A percentile compares a stretch with the other conserved stretches of the same genome.
phyloP scores from a whole-genome alignment of 2,329 filamentous ascomycete genomes.

The Escovopsis sp. region DNA sequence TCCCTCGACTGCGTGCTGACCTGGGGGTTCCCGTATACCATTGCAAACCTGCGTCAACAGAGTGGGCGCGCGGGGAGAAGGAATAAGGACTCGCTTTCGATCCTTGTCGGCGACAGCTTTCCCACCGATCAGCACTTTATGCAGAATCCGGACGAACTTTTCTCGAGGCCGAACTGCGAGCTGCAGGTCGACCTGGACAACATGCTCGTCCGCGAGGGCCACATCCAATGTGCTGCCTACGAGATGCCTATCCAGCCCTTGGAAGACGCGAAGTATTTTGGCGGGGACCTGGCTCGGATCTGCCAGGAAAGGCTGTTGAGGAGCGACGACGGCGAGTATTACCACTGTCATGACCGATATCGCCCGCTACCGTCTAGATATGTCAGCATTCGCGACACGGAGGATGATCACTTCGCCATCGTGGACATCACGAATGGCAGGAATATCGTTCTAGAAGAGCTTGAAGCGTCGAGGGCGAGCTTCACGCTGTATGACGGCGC shows the following conservation, averaged over 20 bases:
- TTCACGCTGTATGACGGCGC: conserved; percentile 95
- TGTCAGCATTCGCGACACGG: conserved; percentile 77
- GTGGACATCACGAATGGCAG: conserved; percentile 71
- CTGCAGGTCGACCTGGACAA: conserved; percentile 87
- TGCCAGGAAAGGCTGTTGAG: conserved; percentile 57
- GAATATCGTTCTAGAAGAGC: conserved; percentile 80
- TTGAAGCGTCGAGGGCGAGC: conserved; percentile 89
- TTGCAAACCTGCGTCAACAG: conserved; percentile 87
- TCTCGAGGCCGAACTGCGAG: conserved; percentile 78
- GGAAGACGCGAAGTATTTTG: conserved; percentile 67
- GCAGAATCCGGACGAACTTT: conserved; percentile 87
- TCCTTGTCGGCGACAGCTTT: conserved; percentile 79
- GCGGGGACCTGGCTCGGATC: conserved; percentile 52
- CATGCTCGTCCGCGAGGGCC: conserved; percentile 79
- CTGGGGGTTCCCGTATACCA: conserved; percentile 88
- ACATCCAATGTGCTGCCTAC: conserved; percentile 87
- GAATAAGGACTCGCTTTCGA: conserved; percentile 83
- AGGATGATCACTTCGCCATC: conserved; percentile 85
- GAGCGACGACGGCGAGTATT: conserved; percentile 65
- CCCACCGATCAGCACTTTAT: conserved; percentile 93
- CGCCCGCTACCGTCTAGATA: conserved; percentile 68
- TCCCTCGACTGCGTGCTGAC: conserved; percentile 86
- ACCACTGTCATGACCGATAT: conserved; percentile 79
- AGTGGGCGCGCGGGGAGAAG: conserved; percentile 82
- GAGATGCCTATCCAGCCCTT: conserved; percentile 82